These are phyloP conservation scores for Tolypocladium endophyticum DNA, from an alignment of 2,329 filamentous ascomycete genomes.

Conservation along the genomic window DNA sequence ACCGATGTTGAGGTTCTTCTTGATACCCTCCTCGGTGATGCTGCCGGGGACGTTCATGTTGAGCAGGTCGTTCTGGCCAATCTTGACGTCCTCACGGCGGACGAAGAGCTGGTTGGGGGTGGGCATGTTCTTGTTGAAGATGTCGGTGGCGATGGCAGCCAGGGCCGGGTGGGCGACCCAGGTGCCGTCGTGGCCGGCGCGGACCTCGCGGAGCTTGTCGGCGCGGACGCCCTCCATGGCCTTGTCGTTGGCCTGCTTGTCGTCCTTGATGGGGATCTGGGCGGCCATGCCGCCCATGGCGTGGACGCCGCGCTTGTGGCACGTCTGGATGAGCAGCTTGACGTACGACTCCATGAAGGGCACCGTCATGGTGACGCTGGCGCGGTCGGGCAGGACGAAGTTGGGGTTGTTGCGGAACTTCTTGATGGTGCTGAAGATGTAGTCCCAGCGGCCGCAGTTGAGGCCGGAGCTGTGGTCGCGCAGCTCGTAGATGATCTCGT, in stretches of 20 bases:
- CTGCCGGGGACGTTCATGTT: conserved; percentile 96
- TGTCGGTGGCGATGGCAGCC: conserved; percentile 73
- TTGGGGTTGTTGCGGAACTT: conserved; percentile 92
- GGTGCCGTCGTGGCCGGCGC: conserved; percentile 88
- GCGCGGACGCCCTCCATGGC: conserved; percentile 89
- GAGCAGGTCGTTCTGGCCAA: conserved; percentile 80
- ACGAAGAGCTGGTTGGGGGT: conserved; percentile 93
- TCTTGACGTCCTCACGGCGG: conserved; percentile 78
- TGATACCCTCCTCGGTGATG: conserved; percentile 88
- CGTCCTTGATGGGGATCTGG: conserved; percentile 97
- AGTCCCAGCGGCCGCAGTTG: conserved; percentile 98
- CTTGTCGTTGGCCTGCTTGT: conserved; percentile 79
- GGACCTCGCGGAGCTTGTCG: conserved; percentile 93
- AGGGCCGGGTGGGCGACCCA: conserved; percentile 97
- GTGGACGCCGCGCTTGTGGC: conserved; percentile 92
- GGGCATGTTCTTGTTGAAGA: conserved; percentile 98
- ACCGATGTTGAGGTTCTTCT: conserved; percentile 95
- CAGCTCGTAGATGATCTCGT: conserved; percentile 99
- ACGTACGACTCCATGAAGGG: conserved; percentile 98
- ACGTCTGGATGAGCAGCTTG: conserved; percentile 95
- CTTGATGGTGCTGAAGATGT: conserved; percentile 99
- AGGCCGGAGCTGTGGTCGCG: conserved; percentile 91
- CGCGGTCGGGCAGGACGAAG: conserved; percentile 89
- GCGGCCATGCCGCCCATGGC: conserved; percentile 99
- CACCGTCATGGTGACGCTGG: conserved; percentile 89